Conservation (phyloP, 1,284 basidiomycete species). For the Moesziomyces sp. region DNA sequence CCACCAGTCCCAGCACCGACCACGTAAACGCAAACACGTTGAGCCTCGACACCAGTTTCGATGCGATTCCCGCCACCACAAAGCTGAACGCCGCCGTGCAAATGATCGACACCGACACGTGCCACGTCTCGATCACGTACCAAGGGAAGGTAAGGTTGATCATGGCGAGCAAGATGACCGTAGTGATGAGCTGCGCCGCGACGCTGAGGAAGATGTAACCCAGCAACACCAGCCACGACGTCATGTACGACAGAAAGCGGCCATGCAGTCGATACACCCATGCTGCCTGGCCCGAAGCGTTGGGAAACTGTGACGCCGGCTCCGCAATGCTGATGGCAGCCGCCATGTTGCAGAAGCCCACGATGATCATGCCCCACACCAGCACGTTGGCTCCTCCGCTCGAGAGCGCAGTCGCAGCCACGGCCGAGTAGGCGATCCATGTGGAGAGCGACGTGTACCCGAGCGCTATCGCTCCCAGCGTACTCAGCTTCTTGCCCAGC, state of each 20-base stretch:
- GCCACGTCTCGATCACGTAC: slow-evolving; percentile 17
- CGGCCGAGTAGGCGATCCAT: slow-evolving; percentile 33
- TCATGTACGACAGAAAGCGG: slow-evolving; percentile 18
- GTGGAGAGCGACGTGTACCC: slow-evolving; percentile 26
- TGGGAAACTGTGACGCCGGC: slow-evolving; percentile 17
- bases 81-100: slow-evolving; percentile 6
- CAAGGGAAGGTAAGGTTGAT: slow-evolving; percentile 16
- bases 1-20: slow-evolving; percentile 22
- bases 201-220: slow-evolving; percentile 29
- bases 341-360: slow-evolving; percentile 27
- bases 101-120: slow-evolving; percentile 11
- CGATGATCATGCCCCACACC: slow-evolving; percentile 32
- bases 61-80: slow-evolving; percentile 9
- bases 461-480: slow-evolving; percentile 20
- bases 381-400: slow-evolving; percentile 40
- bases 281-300: slow-evolving; percentile 18
- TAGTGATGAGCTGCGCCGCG: slow-evolving; percentile 15
- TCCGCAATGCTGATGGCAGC: slow-evolving; percentile 20
- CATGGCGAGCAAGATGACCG: slow-evolving; percentile 37
- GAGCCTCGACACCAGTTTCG: slow-evolving; percentile 13
- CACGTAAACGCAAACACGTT: slow-evolving; percentile 32
- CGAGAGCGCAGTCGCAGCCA: slow-evolving; percentile 18
- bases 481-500: slow-evolving; percentile 28
- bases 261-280: slow-evolving; percentile 23
- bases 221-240: slow-evolving; percentile 24